Evolutionary conservation across 495 filamentous ascomycete species (phyloP), one percentile per base, ranked within the genome.

Genomic region (Neurospora sp.): DNA sequence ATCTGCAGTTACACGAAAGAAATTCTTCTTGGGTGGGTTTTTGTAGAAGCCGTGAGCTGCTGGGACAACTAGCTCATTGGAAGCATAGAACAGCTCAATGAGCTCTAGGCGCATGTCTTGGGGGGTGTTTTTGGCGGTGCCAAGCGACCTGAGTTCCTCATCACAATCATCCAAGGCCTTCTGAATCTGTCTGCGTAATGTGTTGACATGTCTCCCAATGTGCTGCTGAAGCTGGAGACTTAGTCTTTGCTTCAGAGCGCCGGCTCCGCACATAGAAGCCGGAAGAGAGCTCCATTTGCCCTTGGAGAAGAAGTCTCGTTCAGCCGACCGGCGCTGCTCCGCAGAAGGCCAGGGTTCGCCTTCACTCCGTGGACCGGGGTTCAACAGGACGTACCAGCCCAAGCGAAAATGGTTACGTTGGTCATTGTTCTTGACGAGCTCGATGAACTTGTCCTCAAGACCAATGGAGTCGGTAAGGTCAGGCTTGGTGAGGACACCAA

Each of bases 301-400:
- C 6, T 71, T 53, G 31, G 72, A 69, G 73, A 84, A 83, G 77
- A 84, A 84, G 8, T 77, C 73, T 4, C 71, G 68, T 70, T 84
- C 82, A 14, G 41, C 40, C 2, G 69, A 76, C 0, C 73, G 77
- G 10, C 82, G 77, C 18, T 83, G 77, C 14, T 80, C 76, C 1
- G 75, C 70, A 6, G 72, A 74, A 0, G 79, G 79, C 81, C 81
- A 83, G 1, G 77, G 69, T 76, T 77, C 31, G 74, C 77, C 68
- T 59, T 76, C 69, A 79, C 83, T 69, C 79, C 82, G 78, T 79
- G 88, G 73, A 48, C 82, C 59, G 78, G 84, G 79, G 87, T 92
- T 74, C 82, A 86, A 70, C 70, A 93, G 75, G 9, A 89, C 85
- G 75, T 91, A 89, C 89, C 89, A 92, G 18, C 90, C 90, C 0